Conservation (phyloP, 2,329 filamentous ascomycete genomes). For the Colletotrichum liaoningense region DNA sequence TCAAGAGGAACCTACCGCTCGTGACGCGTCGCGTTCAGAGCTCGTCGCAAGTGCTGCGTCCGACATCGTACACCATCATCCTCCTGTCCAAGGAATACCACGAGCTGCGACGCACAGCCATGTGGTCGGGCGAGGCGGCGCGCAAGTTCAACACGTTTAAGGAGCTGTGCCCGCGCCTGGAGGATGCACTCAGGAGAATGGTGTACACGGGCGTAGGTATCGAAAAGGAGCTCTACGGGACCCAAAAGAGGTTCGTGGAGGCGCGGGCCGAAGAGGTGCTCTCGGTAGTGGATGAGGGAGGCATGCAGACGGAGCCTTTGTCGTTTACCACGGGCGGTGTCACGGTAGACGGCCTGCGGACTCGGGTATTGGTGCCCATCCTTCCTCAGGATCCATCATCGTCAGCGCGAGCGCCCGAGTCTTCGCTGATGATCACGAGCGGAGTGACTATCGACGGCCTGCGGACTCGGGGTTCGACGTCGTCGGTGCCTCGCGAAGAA, state of each 20-base stretch:
- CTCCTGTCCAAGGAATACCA: constrained; percentile 62
- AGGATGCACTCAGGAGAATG: constrained; percentile 50
- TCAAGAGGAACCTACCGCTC: constrained; percentile 46
- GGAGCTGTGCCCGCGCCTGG: constrained; percentile 51
- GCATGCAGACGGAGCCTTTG: too few species aligned
- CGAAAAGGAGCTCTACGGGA: constrained; percentile 39
- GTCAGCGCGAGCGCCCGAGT: too few species aligned
- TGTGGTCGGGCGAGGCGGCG: constrained; percentile 61
- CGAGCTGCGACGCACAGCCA: constrained; percentile 58
- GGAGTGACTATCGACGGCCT: too few species aligned
- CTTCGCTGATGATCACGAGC: too few species aligned
- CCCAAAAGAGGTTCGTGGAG: not conserved
- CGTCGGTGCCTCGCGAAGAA: not conserved
- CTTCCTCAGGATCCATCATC: too few species aligned
- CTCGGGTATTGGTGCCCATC: too few species aligned
- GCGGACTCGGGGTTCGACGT: too few species aligned
- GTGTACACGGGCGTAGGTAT: constrained; percentile 35
- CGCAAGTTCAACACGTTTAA: constrained; percentile 52
- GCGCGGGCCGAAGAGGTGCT: too few species aligned
- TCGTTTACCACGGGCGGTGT: too few species aligned
- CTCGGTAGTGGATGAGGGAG: too few species aligned
- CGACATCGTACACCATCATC: constrained; percentile 58
- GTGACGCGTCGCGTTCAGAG: constrained; percentile 52
- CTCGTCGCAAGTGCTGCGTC: constrained; percentile 51
- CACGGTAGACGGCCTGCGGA: too few species aligned